Evolutionary conservation across 176 grass and related monocot genomes (phyloP), one percentile per base, ranked within the genome.

Genomic region (Eragrostis nindensis): DNA sequence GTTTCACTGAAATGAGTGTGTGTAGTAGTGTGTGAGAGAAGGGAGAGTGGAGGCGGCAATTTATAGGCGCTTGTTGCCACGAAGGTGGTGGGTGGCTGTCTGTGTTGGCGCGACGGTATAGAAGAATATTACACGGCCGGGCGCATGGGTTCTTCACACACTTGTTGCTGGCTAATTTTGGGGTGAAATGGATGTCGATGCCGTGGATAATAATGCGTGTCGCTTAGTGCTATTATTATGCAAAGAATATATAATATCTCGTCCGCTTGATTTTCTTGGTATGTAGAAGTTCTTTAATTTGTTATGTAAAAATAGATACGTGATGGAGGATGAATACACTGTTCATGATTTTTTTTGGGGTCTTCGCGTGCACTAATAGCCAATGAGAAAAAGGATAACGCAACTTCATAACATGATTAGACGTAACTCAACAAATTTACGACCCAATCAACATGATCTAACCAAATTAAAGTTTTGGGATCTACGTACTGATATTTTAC

Each of bases 11-110:
- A 41, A 14, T 17, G 42, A 48, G 42, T 32, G 73, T 40, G 13
- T 41, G 70, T 29, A 22, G 22, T 38, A 32, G 17, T 32, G 21
- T 29, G 55, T 22, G 52, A 21, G 18, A 10, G 4, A 19, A 25
- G 17, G 2, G 56, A 39, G 17, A 6, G 32, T 7, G 66, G 60
- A 12, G 8, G 24, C 1, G n/a, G 13, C 59, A 22, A 57, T 86
- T 80, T 80, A 74, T 86, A 80, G 60, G 0, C 25, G 25, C 19
- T 29, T 62, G 16, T 29, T 62, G 16, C 54, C 66, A 42, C 11
- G 71, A 56, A 75, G 62, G 22, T 29, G 62, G 22, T 29, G 17
- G n/a, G 47, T 38, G 75, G 75, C 6, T 1, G 43, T 22, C 19
- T 1, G 60, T 27, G 48, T 55, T 54, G 0, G 1, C 24, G 24